Conservation (phyloP, 495 filamentous ascomycete species). For the Staphylotrichum tortipilum region DNA sequence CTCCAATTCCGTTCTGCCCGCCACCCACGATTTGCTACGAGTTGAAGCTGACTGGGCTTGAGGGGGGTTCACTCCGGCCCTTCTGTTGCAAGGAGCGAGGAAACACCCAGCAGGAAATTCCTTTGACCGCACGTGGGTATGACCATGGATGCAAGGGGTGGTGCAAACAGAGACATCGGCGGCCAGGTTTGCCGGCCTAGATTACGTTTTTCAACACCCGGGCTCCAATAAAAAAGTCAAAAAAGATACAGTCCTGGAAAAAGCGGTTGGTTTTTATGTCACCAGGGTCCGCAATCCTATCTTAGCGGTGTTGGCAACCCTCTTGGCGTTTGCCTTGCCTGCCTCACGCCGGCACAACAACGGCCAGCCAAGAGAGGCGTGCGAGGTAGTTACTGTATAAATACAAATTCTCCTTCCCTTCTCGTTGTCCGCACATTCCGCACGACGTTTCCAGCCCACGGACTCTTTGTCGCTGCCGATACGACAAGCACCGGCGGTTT, state of each 20-base stretch:
- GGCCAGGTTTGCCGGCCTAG: not conserved
- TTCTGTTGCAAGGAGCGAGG: no score
- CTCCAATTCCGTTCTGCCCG: no score
- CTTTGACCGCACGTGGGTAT: not conserved
- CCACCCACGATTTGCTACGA: no score
- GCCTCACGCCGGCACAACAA: not conserved
- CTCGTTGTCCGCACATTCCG: not conserved
- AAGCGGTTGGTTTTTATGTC: constrained; percentile 2
- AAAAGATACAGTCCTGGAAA: not conserved
- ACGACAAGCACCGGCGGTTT: not conserved
- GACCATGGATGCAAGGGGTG: not conserved
- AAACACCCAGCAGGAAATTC: not conserved
- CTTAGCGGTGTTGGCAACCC: not conserved
- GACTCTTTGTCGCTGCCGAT: not conserved
- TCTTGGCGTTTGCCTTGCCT: not conserved
- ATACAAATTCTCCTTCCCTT: not conserved
- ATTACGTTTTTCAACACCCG: constrained; percentile 1
- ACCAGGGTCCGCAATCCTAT: not conserved
- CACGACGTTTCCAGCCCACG: not conserved
- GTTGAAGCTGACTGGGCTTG: no score
- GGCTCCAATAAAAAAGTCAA: constrained; percentile 1
- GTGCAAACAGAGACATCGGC: not conserved
- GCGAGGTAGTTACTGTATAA: no score
- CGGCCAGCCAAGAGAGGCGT: not conserved
- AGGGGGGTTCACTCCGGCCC: no score